Base-by-base conservation (phyloP, 257 asterid genomes). In the Jaltomata sinuosa region DNA sequence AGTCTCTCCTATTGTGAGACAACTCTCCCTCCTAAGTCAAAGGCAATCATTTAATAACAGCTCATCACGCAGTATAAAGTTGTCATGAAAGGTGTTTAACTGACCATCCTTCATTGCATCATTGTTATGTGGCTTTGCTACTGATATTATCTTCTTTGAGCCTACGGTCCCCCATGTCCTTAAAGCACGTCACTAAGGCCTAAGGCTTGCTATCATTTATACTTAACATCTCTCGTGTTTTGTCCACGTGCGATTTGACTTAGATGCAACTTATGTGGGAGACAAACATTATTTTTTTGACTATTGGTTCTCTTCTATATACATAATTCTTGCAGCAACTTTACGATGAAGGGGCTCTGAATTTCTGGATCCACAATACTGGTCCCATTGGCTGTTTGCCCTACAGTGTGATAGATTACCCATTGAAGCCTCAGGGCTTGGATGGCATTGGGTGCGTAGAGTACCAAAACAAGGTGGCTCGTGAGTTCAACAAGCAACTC, bases 341-440 rank as follows among this genome's bases (percentile, higher is more conserved):
- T 2, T 86, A 88, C 62, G 18, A 50, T 8, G 87, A 85, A 83
- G 94, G 94, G 19, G 94, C 92, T 3, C 85, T 87, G 71, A 86
- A 88, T 69, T 89, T 91, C 9, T 89, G 92, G 94, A 83, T 91
- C 54, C 94, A 91, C 40, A 91, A 89, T 86, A 91, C 89, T 9
- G 91, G 94, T 4, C 94, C 94, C 11, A 59, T 91, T n/a, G 94
- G 94, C 31, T 91, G 92, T 76, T 81, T 89, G 36, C 92, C 94
- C 3, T 14, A 8, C 10, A 81, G 82, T 62, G 83, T 84, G 74
- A 87, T 84, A 76, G 49, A 86, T 83, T 86, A 83, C 84, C 85
- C 22, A 74, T n/a, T 15, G 61, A 88, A 83, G 80, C 90, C 82
- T 82, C 85, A 57, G 64, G 74, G 82, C 21, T 32, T 88, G 69